Evolutionary conservation across 257 asterid species (phyloP).

Genomic region (Primulina eburnea): DNA sequence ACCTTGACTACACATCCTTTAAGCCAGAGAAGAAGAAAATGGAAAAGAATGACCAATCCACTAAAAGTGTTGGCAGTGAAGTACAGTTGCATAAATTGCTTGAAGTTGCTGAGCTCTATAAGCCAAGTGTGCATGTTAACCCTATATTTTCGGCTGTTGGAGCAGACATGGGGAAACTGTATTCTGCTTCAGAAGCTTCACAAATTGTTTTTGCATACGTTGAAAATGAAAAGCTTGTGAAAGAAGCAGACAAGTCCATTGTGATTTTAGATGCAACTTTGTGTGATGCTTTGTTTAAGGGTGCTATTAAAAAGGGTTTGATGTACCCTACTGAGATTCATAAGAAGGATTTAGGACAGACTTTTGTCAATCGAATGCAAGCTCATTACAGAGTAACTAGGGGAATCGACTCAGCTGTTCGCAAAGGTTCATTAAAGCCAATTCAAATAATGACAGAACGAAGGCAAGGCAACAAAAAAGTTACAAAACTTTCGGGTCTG

Average conservation of each 20-base stretch:
- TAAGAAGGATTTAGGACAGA: slow-evolving; percentile 71
- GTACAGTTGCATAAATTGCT: slow-evolving; percentile 47
- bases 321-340: slow-evolving; percentile 87
- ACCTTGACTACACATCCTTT: slow-evolving; percentile 71
- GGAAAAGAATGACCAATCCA: slow-evolving; percentile 51
- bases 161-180: slow-evolving; percentile 59
- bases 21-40: slow-evolving; percentile 77
- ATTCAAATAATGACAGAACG: slow-evolving; percentile 88
- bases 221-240: slow-evolving; percentile 81
- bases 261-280: slow-evolving; percentile 72
- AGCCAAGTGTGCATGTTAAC: slow-evolving; percentile 84
- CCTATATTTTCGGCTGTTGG: slow-evolving; percentile 70
- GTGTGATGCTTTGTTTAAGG: slow-evolving; percentile 91
- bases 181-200: slow-evolving; percentile 73
- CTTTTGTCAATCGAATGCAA: slow-evolving; percentile 84
- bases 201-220: slow-evolving; percentile 71
- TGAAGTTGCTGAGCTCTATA: slow-evolving; percentile 74
- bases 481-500: slow-evolving; percentile 88
- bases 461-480: slow-evolving; percentile 93
- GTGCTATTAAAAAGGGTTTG: slow-evolving; percentile 85
- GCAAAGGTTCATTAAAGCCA: slow-evolving; percentile 82
- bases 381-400: slow-evolving; percentile 71
- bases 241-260: slow-evolving; percentile 57
- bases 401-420: slow-evolving; percentile 60
- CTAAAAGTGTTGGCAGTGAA: slow-evolving; percentile 36